Base-by-base conservation (phyloP, 805 yeast genomes). In the Candida ascalaphidarum region DNA sequence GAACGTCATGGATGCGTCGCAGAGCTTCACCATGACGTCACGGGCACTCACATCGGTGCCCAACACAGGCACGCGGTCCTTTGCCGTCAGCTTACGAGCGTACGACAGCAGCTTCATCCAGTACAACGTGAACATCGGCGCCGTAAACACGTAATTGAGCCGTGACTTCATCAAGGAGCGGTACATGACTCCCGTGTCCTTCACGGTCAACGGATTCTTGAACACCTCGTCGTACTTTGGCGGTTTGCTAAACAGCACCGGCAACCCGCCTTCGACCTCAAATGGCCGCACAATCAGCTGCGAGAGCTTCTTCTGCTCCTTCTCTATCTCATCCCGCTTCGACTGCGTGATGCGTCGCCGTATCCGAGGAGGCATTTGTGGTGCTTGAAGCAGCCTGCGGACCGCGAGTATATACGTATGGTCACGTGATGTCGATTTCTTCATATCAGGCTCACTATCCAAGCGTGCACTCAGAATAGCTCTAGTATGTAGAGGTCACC, bases 11-110 rank as follows among this genome's bases (percentile, higher is more conserved):
- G 61, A 56, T 35, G 88, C 75, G 40, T 88, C 96, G 40, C 89
- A 74, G 32, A 92, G 58, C 48, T 85, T 86, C 34, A 85, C 79
- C 95, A 88, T 86, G 31, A 77, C 77, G 38, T 89, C 96, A 42
- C 94, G 61, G 4, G 82, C 79, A 46, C 71, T 74, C 4, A 57
- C 55, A 10, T 61, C 67, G 11, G 49, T 39, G 7, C 62, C 53
- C 34, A 55, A 52, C 30, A 50, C 65, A 29, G 60, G 65, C 29
- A 27, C 38, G 22, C 65, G 37, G 21, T 39, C 48, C 13, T 41
- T 39, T 18, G 33, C 44, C 7, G 54, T 55, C 30, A 58, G 48
- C 35, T 49, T 64, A 49, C 59, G 72, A 31, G 64, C 67, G 36
- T 77, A 68, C 30, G 76, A 52, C 33, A 75, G 69, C 29, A 78